Base-by-base conservation (phyloP, 257 asterid genomes). In the Nicotiana paniculata region DNA sequence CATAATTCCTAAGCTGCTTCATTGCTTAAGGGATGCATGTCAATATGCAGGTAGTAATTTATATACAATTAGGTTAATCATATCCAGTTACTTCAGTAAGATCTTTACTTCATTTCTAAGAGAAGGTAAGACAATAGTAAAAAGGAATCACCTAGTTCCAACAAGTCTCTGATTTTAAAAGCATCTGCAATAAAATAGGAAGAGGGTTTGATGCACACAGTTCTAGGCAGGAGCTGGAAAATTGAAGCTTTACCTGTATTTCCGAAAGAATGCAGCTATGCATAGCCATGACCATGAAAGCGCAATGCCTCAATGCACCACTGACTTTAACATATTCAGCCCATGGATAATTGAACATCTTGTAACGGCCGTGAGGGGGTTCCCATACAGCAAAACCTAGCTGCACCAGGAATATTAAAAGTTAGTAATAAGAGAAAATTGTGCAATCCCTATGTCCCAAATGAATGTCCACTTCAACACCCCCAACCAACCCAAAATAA, bases 361-460 rank as follows among this genome's bases (percentile, higher is more conserved):
- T 96, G 91, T 96, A 96, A 30, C 93, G 97, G 30, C 99, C 99
- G 68, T 96, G 99, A 83, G 99, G 98, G 1, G 98, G 99, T 87
- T 96, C 99, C 99, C 99, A 96, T 61, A 88, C 72, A 8, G 99
- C 99, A 83, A 94, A 96, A 78, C 90, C 91, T 61, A 93, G 84
- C 97, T 92, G 90, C 80, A 77, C 75, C 83, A 54, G 61, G 54
- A 46, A 17, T 39, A 69, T 7, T n/a, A 21, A n/a, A 61, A 21
- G 21, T 58, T 21, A 21, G 66, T 61, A 61, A 61, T 18, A n/a
- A 18, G 21, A 18, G 5, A 59, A n/a, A 59, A 2, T 2, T 43
- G 28, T 0, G 28, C 3, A 59, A 59, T 61, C 33, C 16, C 6
- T 3, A 21, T 59, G 4, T 3, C 30, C 32, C 32, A 9, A 21